These are phyloP conservation scores for Brassica incana DNA, from an alignment of 345 rosid genomes.

Conservation along the genomic window DNA sequence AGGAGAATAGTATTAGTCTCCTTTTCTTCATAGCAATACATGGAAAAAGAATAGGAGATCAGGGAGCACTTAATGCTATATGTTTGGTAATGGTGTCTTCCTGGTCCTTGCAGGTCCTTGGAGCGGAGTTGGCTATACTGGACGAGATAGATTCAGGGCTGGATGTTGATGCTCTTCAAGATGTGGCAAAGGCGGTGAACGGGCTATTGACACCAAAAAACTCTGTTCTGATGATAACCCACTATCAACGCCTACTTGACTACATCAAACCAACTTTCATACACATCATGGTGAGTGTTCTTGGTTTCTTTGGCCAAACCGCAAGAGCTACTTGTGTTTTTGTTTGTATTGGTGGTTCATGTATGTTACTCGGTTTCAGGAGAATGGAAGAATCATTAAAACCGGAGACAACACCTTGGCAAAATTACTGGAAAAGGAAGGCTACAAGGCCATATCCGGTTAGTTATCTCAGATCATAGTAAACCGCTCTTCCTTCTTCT, in stretches of 20 bases:
- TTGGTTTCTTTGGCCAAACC: slow-evolving; percentile 1
- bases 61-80: background rate
- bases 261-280: slow-evolving; percentile 73
- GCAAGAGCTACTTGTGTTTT: background rate
- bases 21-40: background rate
- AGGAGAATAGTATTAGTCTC: background rate
- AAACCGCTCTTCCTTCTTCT: slow-evolving; percentile 3
- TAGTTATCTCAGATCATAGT: slow-evolving; percentile 19
- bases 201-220: slow-evolving; percentile 82
- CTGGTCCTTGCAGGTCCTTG: slow-evolving; percentile 61
- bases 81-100: slow-evolving; percentile 1
- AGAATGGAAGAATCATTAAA: slow-evolving; percentile 80
- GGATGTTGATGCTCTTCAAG: slow-evolving; percentile 89
- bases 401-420: slow-evolving; percentile 83
- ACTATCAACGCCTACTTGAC: slow-evolving; percentile 79
- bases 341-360: background rate
- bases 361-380: slow-evolving; percentile 49
- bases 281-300: slow-evolving; percentile 77
- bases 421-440: slow-evolving; percentile 73
- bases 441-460: slow-evolving; percentile 71
- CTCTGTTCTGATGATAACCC: slow-evolving; percentile 91
- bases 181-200: slow-evolving; percentile 93
- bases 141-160: slow-evolving; percentile 98
- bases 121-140: slow-evolving; percentile 86
- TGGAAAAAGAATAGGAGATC: background rate